Evolutionary conservation across 352 stramenopile genomes (phyloP).

Genomic region (Halophytophthora polymorphica): DNA sequence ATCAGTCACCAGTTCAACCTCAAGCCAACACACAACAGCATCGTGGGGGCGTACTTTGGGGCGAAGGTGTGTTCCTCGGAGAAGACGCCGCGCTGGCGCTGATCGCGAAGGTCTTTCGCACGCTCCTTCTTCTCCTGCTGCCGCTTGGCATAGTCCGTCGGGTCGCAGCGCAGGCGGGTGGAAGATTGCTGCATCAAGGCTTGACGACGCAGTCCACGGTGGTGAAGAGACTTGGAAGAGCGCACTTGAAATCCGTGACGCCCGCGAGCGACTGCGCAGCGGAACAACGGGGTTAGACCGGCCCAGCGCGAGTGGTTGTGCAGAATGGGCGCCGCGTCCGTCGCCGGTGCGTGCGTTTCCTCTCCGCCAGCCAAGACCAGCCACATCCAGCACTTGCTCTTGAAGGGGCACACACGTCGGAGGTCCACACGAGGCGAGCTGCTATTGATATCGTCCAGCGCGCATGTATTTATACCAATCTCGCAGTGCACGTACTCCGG

Average conservation of each 20-base stretch:
- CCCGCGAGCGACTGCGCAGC: neutral
- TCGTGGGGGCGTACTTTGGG: slow-evolving; percentile 52
- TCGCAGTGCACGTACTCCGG: too few relatives aligned
- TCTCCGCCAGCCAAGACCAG: slow-evolving; percentile 9
- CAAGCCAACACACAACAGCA: neutral
- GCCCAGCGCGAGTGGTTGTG: slow-evolving; percentile 6
- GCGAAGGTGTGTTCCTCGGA: slow-evolving; percentile 76
- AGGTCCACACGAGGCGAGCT: neutral
- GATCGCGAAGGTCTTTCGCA: slow-evolving; percentile 69
- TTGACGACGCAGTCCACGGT: slow-evolving; percentile 1
- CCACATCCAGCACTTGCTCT: slow-evolving; percentile 1
- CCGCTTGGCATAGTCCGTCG: slow-evolving; percentile 77
- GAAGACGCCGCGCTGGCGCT: slow-evolving; percentile 62
- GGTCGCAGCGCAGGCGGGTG: slow-evolving; percentile 67
- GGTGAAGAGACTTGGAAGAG: neutral
- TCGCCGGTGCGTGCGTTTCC: slow-evolving; percentile 5
- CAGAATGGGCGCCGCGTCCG: slow-evolving; percentile 6
- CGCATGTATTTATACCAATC: slow-evolving; percentile 15
- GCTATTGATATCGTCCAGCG: slow-evolving; percentile 29
- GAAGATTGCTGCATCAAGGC: slow-evolving; percentile 44
- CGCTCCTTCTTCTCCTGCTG: slow-evolving; percentile 77
- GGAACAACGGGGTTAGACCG: neutral
- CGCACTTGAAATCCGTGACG: neutral
- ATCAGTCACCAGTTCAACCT: neutral
- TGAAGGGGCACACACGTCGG: slow-evolving; percentile 15